Evolutionary conservation across 371 early-diverging fungal species (phyloP), one percentile per base, ranked within the genome.

Genomic region (Mortierella sp.): DNA sequence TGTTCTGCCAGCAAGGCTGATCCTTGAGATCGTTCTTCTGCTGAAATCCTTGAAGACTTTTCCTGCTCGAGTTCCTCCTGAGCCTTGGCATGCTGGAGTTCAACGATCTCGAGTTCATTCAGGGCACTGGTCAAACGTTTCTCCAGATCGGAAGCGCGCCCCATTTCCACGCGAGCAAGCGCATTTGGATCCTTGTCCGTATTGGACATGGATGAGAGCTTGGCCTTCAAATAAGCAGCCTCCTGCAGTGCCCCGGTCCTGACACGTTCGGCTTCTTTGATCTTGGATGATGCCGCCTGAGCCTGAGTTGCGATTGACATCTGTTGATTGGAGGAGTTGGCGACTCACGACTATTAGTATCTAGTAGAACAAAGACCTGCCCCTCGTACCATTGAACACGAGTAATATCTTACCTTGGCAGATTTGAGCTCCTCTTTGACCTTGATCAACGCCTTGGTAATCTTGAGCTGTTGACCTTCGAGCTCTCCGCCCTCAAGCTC

Each of bases 171-270:
- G 3, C 44, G 51, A 12, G 77, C 79, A 2, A 86, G 60, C 0
- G 82, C 83, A 7, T 63, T 64, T 44, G 74, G 68, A 43, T 74
- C 68, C 61, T 74, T 72, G 25, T 76, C 71, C 16, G 62, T 65
- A 53, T 56, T 82, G 56, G 58, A 56, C 66, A 51, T 72, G 27
- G 70, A 81, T 49, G 52, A 81, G 39, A 58, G 71, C 74, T 87
- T 87, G 17, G 83, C 81, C 60, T 85, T 86, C 54, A 85, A 80
- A 45, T 87, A 87, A 1, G 86, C 87, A 1, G 87, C 86, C 39
- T 87, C 87, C 59, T 87, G 86, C 27, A 87, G 68, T 0, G 87
- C 87, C 16, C 84, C 86, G 0, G 85, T 83, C 28, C 85, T 79
- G 68, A 85, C 71, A n/a, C 82, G 80, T 57, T 87, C 87, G 0